Percentiles rank a stretch among this genome's conserved stretches.
These are phyloP conservation scores for Glycyrrhiza uralensis DNA, from an alignment of 306 rosid species.

Conservation along the genomic window DNA sequence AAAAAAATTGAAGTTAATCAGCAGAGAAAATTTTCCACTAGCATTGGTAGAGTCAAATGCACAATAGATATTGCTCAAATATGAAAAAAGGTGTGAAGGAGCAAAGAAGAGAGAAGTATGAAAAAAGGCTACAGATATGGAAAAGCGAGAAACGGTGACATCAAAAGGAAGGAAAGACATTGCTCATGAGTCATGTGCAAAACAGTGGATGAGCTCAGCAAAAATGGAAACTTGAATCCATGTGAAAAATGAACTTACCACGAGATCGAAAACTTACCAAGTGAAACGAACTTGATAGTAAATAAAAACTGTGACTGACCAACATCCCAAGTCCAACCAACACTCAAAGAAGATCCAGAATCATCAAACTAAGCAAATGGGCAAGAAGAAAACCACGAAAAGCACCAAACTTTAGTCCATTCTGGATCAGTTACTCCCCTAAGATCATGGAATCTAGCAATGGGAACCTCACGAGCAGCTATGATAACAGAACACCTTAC, in stretches of 20 bases:
- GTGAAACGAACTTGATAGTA: slow-evolving; percentile 19
- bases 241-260: neutral
- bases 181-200: slow-evolving; percentile 15
- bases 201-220: slow-evolving; percentile 5
- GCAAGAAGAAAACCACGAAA: slow-evolving; percentile 32
- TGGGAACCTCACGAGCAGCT: slow-evolving; percentile 38
- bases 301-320: too few species aligned
- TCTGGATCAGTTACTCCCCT: slow-evolving; percentile 32
- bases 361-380: slow-evolving; percentile 37
- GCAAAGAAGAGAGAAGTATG: neutral
- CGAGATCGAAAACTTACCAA: slow-evolving; percentile 41
- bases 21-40: neutral
- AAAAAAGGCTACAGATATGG: neutral
- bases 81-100: neutral
- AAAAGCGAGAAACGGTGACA: slow-evolving; percentile 37
- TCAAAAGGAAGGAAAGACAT: slow-evolving; percentile 26
- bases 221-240: slow-evolving; percentile 18
- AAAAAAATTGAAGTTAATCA: neutral
- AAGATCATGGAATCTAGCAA: slow-evolving; percentile 34
- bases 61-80: neutral
- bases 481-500: slow-evolving; percentile 37
- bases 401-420: slow-evolving; percentile 7
- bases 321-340: neutral
- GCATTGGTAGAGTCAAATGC: slow-evolving; percentile 1
- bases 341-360: slow-evolving; percentile 22